These are phyloP conservation scores for Ochromonas danica DNA, from an alignment of 108 stramenopile species.

Conservation along the genomic window DNA sequence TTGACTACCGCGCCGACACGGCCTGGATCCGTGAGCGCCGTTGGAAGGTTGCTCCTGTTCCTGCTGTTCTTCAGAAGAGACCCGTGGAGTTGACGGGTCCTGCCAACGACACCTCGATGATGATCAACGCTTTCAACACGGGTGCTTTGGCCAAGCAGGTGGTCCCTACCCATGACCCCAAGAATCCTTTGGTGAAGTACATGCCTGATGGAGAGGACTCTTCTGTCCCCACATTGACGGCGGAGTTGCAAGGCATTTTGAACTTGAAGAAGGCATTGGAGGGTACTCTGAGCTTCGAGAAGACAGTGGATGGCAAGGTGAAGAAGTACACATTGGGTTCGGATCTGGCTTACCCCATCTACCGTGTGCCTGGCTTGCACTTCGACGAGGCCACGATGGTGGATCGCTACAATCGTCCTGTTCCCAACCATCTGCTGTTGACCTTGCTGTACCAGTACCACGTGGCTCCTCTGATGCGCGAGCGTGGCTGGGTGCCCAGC, in stretches of 20 bases:
- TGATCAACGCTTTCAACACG: slow-evolving; percentile 87
- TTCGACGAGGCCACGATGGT: slow-evolving; percentile 83
- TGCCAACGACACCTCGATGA: slow-evolving; percentile 66
- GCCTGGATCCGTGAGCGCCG: neutral
- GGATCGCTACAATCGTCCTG: slow-evolving; percentile 60
- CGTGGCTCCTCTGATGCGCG: slow-evolving; percentile 68
- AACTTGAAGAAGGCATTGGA: slow-evolving; percentile 84
- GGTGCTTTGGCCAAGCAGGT: slow-evolving; percentile 83
- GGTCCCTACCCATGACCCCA: slow-evolving; percentile 43
- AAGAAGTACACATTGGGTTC: slow-evolving; percentile 75
- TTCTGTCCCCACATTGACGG: slow-evolving; percentile 75
- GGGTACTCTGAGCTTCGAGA: slow-evolving; percentile 75
- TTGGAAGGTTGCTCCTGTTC: neutral
- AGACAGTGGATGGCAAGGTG: slow-evolving; percentile 69
- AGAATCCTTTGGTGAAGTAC: slow-evolving; percentile 35
- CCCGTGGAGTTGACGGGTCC: neutral
- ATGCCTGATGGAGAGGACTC: slow-evolving; percentile 84
- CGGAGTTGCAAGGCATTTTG: slow-evolving; percentile 77
- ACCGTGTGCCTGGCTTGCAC: slow-evolving; percentile 88
- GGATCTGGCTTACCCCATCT: slow-evolving; percentile 72
- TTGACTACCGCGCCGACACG: neutral
- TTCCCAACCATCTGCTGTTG: slow-evolving; percentile 78
- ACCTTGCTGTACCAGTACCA: slow-evolving; percentile 88
- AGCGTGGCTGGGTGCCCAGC: slow-evolving; percentile 75
- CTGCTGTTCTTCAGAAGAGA: neutral